These are phyloP conservation scores for Bimuria novae-zelandiae DNA, from an alignment of 2,329 filamentous ascomycete species.

Conservation along the genomic window DNA sequence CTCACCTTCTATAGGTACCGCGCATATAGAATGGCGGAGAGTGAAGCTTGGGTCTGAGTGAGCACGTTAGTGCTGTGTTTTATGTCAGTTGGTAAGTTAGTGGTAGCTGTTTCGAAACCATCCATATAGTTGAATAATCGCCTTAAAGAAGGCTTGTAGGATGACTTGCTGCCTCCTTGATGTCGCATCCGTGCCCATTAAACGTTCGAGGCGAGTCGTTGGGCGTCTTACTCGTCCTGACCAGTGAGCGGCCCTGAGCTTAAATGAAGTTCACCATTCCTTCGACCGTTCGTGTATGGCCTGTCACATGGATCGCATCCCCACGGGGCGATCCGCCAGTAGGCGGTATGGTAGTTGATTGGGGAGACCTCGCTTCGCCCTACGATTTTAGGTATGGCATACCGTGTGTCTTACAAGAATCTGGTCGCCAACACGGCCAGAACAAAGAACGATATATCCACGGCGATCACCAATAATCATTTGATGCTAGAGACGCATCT, in stretches of 20 bases:
- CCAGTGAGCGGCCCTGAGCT: background rate
- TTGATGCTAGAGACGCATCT: slow-evolving; percentile 11
- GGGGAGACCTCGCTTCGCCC: slow-evolving; percentile 9
- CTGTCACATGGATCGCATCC: background rate
- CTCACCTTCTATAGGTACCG: background rate
- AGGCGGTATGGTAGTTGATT: slow-evolving; percentile 11
- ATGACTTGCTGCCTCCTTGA: background rate
- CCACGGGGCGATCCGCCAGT: slow-evolving; percentile 9
- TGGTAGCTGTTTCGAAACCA: background rate
- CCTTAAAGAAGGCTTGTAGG: background rate
- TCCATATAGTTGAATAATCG: no score
- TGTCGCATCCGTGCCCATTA: background rate
- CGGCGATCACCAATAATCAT: slow-evolving; percentile 12
- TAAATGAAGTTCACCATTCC: slow-evolving; percentile 5
- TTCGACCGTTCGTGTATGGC: slow-evolving; percentile 6
- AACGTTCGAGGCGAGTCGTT: background rate
- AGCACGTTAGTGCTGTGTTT: background rate
- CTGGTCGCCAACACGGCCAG: slow-evolving; percentile 7
- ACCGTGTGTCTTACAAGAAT: slow-evolving; percentile 1
- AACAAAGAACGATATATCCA: slow-evolving; percentile 10
- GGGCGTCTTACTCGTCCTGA: background rate
- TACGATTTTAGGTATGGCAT: background rate
- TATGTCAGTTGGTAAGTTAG: background rate
- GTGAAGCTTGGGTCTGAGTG: slow-evolving; percentile 3
- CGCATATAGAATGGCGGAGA: background rate